Conservation (phyloP, 257 asterid genomes). For the Eucommia ulmoides region DNA sequence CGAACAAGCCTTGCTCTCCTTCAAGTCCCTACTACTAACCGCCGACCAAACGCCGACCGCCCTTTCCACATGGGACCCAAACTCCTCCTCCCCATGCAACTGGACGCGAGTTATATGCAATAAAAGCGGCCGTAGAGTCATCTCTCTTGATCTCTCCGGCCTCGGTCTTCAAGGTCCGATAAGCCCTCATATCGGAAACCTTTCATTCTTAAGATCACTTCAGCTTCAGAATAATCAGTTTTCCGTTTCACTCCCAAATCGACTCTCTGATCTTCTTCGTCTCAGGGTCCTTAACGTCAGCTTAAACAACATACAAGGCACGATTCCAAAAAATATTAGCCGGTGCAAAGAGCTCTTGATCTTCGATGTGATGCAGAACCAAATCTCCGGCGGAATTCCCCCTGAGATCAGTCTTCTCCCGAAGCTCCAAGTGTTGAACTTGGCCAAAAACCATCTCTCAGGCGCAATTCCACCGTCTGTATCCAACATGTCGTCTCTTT, state of each 20-base stretch:
- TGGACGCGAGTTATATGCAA: slow-evolving; percentile 54
- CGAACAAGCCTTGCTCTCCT: slow-evolving; percentile 35
- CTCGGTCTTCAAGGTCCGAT: slow-evolving; percentile 31
- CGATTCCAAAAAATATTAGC: slow-evolving; percentile 26
- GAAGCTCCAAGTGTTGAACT: slow-evolving; percentile 26
- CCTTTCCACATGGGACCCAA: slow-evolving; percentile 32
- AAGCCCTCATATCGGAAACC: slow-evolving; percentile 39
- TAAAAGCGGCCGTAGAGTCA: slow-evolving; percentile 15
- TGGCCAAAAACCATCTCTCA: slow-evolving; percentile 31
- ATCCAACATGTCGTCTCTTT: slow-evolving; percentile 24
- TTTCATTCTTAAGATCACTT: slow-evolving; percentile 38
- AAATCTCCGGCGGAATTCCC: slow-evolving; percentile 30
- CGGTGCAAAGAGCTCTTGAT: slow-evolving; percentile 22
- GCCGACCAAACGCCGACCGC: slow-evolving; percentile 12
- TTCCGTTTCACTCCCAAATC: slow-evolving; percentile 28
- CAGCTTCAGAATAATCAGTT: slow-evolving; percentile 36
- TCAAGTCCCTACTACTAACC: slow-evolving; percentile 38
- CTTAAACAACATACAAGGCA: slow-evolving; percentile 25
- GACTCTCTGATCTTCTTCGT: slow-evolving; percentile 25
- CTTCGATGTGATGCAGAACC: slow-evolving; percentile 34
- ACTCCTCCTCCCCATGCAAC: slow-evolving; percentile 41
- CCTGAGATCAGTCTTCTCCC: slow-evolving; percentile 18
- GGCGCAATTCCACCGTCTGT: slow-evolving; percentile 39
- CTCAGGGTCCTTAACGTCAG: slow-evolving; percentile 25
- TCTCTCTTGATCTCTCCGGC: slow-evolving; percentile 30